Percentiles rank a stretch among this genome's conserved stretches.
These are phyloP conservation scores for Wickerhamiella azyma DNA, from an alignment of 805 yeast genomes.

Conservation along the genomic window DNA sequence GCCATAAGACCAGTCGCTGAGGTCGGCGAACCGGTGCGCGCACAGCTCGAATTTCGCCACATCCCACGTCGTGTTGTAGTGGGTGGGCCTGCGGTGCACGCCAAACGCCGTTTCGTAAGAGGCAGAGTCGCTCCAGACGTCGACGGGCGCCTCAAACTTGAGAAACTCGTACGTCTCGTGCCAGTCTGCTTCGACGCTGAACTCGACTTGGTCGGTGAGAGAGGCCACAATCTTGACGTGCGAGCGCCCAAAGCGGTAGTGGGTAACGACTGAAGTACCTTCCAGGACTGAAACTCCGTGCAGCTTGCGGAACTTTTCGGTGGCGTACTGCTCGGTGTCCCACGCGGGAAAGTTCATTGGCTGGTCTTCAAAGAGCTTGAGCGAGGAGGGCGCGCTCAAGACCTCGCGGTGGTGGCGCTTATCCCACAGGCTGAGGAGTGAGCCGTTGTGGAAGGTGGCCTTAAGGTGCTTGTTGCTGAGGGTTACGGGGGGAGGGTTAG, in stretches of 20 bases:
- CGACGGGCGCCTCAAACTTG: conserved; percentile 91
- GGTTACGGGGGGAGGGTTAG: conserved; percentile 16
- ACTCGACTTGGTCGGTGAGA: conserved; percentile 37
- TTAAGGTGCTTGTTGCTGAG: conserved; percentile 49
- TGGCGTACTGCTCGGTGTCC: conserved; percentile 89
- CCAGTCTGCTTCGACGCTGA: conserved; percentile 64
- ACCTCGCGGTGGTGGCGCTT: conserved; percentile 46
- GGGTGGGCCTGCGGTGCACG: conserved; percentile 80
- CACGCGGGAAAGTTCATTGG: conserved; percentile 91
- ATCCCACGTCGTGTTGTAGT: conserved; percentile 91
- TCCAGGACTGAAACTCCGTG: conserved; percentile 10
- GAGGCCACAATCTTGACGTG: conserved; percentile 12
- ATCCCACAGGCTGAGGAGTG: conserved; percentile 53
- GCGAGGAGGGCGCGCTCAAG: conserved; percentile 67
- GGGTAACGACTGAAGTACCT: background rate
- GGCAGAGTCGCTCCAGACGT: conserved; percentile 60
- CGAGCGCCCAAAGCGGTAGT: conserved; percentile 13
- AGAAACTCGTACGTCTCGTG: conserved; percentile 74
- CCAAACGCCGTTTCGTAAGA: conserved; percentile 93
- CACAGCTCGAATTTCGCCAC: conserved; percentile 93
- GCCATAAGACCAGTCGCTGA: conserved; percentile 77
- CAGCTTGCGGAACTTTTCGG: conserved; percentile 51
- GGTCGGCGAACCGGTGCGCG: conserved; percentile 86
- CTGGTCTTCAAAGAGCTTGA: conserved; percentile 72
- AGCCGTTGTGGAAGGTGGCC: conserved; percentile 49